Base-by-base conservation (phyloP, 2,329 filamentous ascomycete genomes). In the Aspergillus tanneri region DNA sequence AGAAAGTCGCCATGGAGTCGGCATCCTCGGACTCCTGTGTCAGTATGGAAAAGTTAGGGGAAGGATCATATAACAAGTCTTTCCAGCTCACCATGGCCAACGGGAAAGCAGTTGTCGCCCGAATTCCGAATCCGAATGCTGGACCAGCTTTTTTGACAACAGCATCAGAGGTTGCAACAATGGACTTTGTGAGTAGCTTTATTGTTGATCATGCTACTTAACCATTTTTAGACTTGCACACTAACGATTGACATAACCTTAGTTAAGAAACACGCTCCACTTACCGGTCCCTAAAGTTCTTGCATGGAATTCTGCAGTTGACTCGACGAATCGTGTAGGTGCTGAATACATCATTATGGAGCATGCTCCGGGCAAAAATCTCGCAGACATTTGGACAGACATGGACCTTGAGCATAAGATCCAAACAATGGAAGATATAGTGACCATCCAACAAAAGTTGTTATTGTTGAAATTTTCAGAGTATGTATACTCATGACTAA, bases 261-360 rank as follows among this genome's bases (percentile, higher is more conserved):
- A n/a, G n/a, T n/a, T n/a, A n/a, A n/a, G n/a, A n/a, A n/a, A n/a
- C n/a, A n/a, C n/a, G n/a, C n/a, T n/a, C n/a, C n/a, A n/a, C n/a
- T n/a, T n/a, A n/a, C 65, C 57, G n/a, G 67, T 71, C 6, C 68
- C 68, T 4, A 48, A 63, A 47, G 54, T 72, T 6, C 62, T 63
- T 40, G 51, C 59, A 34, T 71, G 67, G 56, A 67, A 59, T 19
- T 49, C 64, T 18, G n/a, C n/a, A n/a, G 55, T 59, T 67, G 63
- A 59, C 19, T 37, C 55, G 12, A 54, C 63, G 3, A 71, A 68
- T 54, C 43, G 58, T 5, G 63, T 72, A n/a, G 68, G 67, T 2
- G 63, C 58, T 3, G 68, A 72, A 47, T 71, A 72, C 46, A 72
- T 73, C 21, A 66, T 73, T 49, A 70, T 72, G 62, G 64, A 71